These are phyloP conservation scores for Trichoderma sp. DNA, from an alignment of 2,329 filamentous ascomycete genomes.

Conservation along the genomic window DNA sequence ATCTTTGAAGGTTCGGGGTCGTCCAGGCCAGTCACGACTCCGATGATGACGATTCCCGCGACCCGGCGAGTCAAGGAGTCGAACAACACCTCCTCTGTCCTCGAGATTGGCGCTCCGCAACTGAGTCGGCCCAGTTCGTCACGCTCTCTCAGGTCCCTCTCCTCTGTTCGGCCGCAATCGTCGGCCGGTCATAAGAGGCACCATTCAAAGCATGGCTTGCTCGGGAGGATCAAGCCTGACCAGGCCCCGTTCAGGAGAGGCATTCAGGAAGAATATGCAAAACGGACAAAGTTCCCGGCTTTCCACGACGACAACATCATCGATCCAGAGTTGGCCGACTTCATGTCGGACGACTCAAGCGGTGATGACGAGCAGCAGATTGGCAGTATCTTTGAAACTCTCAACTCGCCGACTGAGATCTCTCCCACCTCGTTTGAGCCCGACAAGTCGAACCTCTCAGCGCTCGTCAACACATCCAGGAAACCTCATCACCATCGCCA, in stretches of 20 bases:
- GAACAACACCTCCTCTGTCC: slow-evolving; percentile 81
- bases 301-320: slow-evolving; percentile 99
- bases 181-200: slow-evolving; percentile 76
- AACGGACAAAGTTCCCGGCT: slow-evolving; percentile 71
- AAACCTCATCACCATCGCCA: slow-evolving; percentile 67
- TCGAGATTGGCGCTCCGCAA: slow-evolving; percentile 86
- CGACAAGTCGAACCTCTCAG: slow-evolving; percentile 73
- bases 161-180: slow-evolving; percentile 71
- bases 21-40: slow-evolving; percentile 61
- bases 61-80: slow-evolving; percentile 70
- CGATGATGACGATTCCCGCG: slow-evolving; percentile 71
- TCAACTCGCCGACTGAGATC: slow-evolving; percentile 63
- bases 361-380: slow-evolving; percentile 78
- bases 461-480: slow-evolving; percentile 71
- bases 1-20: slow-evolving; percentile 49
- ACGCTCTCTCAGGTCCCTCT: slow-evolving; percentile 77
- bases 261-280: slow-evolving; percentile 64
- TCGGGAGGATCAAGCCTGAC: slow-evolving; percentile 76
- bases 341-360: slow-evolving; percentile 94
- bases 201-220: slow-evolving; percentile 82
- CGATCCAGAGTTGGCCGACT: slow-evolving; percentile 91
- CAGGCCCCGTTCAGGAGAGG: slow-evolving; percentile 84
- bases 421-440: slow-evolving; percentile 69
- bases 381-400: slow-evolving; percentile 78
- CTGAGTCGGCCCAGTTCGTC: slow-evolving; percentile 92